A percentile compares a stretch with the other conserved stretches of the same genome.
phyloP scores from a whole-genome alignment of 73 alveolate genomes.

The Tetrahymena elliotti region DNA sequence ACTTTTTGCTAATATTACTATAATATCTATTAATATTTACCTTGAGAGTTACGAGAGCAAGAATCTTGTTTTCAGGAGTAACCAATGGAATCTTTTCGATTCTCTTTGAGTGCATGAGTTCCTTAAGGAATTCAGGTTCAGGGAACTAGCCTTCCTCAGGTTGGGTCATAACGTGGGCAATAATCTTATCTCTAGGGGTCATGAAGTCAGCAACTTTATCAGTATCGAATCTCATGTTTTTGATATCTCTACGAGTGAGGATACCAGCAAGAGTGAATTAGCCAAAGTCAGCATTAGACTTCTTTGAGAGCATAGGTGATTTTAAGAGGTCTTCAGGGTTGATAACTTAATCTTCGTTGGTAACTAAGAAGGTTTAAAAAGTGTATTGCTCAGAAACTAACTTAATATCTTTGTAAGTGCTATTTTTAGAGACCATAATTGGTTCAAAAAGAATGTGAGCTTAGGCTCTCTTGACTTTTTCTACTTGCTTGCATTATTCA shows the following conservation, averaged over 20 bases:
- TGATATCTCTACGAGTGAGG: constrained; percentile 28
- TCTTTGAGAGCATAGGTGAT: neutral
- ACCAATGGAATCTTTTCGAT: constrained; percentile 29
- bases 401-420: neutral
- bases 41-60: constrained; percentile 24
- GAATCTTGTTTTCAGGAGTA: constrained; percentile 2
- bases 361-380: constrained; percentile 19
- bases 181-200: constrained; percentile 18
- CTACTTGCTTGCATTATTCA: constrained; percentile 17
- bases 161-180: neutral
- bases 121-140: neutral
- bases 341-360: constrained; percentile 16
- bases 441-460: constrained; percentile 12
- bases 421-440: neutral
- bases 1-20: neutral
- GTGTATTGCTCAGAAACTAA: constrained; percentile 1
- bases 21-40: neutral
- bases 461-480: constrained; percentile 35
- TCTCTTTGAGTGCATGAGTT: constrained; percentile 10
- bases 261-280: neutral
- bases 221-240: neutral
- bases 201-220: constrained; percentile 1
- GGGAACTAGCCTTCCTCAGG: constrained; percentile 11
- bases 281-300: neutral
- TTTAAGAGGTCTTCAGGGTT: neutral